Percentiles rank a stretch among this genome's conserved stretches.
Conservation (phyloP, 1,139 yeast genomes). For the Hyphopichia wangnamkhiaoensis region DNA sequence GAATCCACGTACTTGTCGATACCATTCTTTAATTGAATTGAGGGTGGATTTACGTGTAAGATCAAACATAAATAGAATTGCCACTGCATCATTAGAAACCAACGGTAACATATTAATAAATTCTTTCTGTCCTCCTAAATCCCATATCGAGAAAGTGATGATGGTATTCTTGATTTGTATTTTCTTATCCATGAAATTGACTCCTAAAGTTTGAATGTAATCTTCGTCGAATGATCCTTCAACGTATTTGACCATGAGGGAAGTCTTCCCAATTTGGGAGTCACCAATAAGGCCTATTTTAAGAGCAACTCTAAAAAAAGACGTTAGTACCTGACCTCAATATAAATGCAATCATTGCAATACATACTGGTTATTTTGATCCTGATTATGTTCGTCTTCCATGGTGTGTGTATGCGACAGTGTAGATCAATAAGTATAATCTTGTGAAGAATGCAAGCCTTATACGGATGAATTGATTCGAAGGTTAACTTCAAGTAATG, state of each 20-base stretch:
- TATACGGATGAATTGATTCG: no score
- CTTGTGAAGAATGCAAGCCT: no score
- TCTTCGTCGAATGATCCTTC: conserved; percentile 92
- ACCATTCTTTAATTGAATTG: conserved; percentile 92
- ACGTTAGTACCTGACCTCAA: no score
- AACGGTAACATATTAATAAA: conserved; percentile 95
- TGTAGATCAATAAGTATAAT: not conserved
- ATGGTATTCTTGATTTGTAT: conserved; percentile 86
- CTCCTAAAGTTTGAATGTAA: conserved; percentile 92
- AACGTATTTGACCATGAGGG: conserved; percentile 94
- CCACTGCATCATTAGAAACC: conserved; percentile 93
- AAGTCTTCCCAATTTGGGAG: conserved; percentile 97
- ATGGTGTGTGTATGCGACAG: no score
- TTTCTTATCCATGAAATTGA: conserved; percentile 91
- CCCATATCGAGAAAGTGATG: conserved; percentile 93
- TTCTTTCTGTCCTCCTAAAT: conserved; percentile 94
- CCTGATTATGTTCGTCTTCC: conserved; percentile 20
- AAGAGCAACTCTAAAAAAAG: conserved; percentile 57
- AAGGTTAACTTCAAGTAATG: no score
- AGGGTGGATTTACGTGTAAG: conserved; percentile 84
- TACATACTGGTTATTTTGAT: conserved; percentile 43
- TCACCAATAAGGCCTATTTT: conserved; percentile 96
- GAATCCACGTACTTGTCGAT: conserved; percentile 87
- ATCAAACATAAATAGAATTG: conserved; percentile 90
- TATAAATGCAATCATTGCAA: no score